Percentiles rank a stretch among this genome's conserved stretches.
Evolutionary conservation across 1,284 basidiomycete genomes (phyloP).

Genomic region (Crucibulum cyathiforme): DNA sequence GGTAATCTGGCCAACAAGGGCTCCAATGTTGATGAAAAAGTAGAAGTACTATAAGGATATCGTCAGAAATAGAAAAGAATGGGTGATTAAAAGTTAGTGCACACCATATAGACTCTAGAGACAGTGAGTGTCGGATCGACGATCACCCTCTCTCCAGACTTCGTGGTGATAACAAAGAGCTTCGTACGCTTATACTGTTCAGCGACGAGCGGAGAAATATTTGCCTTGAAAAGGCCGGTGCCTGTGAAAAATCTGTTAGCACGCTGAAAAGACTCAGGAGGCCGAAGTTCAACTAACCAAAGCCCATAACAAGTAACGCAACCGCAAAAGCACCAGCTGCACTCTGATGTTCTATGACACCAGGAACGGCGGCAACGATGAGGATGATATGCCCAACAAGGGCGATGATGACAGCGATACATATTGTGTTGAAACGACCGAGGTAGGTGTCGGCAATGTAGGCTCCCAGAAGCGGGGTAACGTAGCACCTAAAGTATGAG

Average conservation of each 20-base stretch:
- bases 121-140: constrained; percentile 78
- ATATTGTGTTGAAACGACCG: constrained; percentile 79
- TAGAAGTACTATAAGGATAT: constrained; percentile 66
- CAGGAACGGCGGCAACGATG: constrained; percentile 74
- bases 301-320: constrained; percentile 72
- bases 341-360: constrained; percentile 65
- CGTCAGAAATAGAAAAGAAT: too few relatives aligned
- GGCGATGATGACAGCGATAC: constrained; percentile 58
- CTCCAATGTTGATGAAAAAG: constrained; percentile 80
- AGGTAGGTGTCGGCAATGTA: constrained; percentile 76
- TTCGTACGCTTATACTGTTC: constrained; percentile 74
- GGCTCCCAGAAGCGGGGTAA: constrained; percentile 68
- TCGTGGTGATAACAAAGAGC: constrained; percentile 59
- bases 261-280: background rate
- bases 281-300: constrained; percentile 31
- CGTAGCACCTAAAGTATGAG: constrained; percentile 49
- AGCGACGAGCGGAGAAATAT: constrained; percentile 80
- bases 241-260: background rate
- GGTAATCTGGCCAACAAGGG: constrained; percentile 70
- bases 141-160: constrained; percentile 77
- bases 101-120: background rate
- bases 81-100: too few relatives aligned
- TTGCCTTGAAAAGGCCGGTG: constrained; percentile 84
- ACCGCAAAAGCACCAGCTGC: constrained; percentile 70
- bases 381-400: constrained; percentile 78